Conservation (phyloP, 2,329 filamentous ascomycete genomes). For the Aureobasidium subglaciale region DNA sequence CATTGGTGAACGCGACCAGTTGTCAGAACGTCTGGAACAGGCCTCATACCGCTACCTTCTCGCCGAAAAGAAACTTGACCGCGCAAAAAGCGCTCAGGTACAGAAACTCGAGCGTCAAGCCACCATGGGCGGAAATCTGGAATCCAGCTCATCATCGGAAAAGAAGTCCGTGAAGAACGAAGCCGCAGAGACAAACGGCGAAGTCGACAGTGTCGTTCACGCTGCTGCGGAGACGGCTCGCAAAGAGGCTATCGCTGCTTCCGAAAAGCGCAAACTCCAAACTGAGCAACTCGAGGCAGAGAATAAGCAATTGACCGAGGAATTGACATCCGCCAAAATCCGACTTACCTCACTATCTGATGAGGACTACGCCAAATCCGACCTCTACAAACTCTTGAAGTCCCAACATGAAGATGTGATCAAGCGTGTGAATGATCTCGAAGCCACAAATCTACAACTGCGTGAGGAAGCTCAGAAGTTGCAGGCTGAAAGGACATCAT, state of each 20-base stretch:
- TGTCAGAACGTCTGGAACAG: slow-evolving; percentile 79
- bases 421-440: slow-evolving; percentile 82
- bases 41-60: slow-evolving; percentile 89
- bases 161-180: slow-evolving; percentile 31
- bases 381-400: slow-evolving; percentile 88
- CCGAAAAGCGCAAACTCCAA: slow-evolving; percentile 82
- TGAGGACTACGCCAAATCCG: slow-evolving; percentile 87
- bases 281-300: slow-evolving; percentile 71
- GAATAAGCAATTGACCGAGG: slow-evolving; percentile 66
- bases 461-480: slow-evolving; percentile 79
- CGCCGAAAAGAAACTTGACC: slow-evolving; percentile 89
- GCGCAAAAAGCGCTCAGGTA: slow-evolving; percentile 79
- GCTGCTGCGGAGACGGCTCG: slow-evolving; percentile 68
- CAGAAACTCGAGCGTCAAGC: slow-evolving; percentile 89
- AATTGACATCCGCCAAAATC: slow-evolving; percentile 66
- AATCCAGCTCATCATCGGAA: slow-evolving; percentile 34
- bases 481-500: slow-evolving; percentile 76
- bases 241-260: slow-evolving; percentile 68
- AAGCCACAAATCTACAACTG: slow-evolving; percentile 78
- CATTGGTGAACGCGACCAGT: slow-evolving; percentile 70
- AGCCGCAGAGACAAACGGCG: slow-evolving; percentile 43
- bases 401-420: slow-evolving; percentile 87
- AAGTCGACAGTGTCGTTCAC: slow-evolving; percentile 47
- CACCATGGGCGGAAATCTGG: slow-evolving; percentile 56
- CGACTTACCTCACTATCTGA: slow-evolving; percentile 69